These are phyloP conservation scores for Neurospora crassa DNA, from an alignment of 2,329 filamentous ascomycete genomes.

Conservation along the genomic window DNA sequence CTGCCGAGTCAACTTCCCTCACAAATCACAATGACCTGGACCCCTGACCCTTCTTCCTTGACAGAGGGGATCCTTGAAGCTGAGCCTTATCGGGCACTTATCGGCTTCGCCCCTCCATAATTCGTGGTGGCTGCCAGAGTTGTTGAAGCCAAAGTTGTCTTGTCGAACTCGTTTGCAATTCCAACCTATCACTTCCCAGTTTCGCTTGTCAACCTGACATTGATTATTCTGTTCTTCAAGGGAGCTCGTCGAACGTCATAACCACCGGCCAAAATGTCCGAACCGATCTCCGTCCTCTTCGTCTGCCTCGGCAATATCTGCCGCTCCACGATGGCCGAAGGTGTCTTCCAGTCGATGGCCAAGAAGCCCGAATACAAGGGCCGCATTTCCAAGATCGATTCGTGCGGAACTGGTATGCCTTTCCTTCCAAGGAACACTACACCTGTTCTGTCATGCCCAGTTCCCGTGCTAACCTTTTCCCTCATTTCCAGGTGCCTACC, in stretches of 20 bases:
- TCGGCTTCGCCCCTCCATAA: not conserved
- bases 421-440: not conserved
- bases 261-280: slow-evolving; percentile 15
- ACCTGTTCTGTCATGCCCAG: not conserved
- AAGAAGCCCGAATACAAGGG: slow-evolving; percentile 49
- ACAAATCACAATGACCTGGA: not conserved
- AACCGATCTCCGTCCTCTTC: slow-evolving; percentile 66
- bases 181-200: not conserved
- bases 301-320: slow-evolving; percentile 98
- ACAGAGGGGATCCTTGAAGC: not conserved
- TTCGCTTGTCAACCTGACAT: not conserved
- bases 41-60: not conserved
- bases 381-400: slow-evolving; percentile 64
- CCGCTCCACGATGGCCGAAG: slow-evolving; percentile 89
- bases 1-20: not conserved
- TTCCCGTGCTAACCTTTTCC: not conserved
- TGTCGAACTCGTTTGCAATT: not conserved
- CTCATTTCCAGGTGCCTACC: slow-evolving; percentile 59
- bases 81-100: not conserved
- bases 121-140: not conserved
- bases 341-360: slow-evolving; percentile 69
- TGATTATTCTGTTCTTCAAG: not conserved
- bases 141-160: not conserved
- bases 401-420: slow-evolving; percentile 64
- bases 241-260: not conserved